Base-by-base conservation (phyloP, 495 filamentous ascomycete species). In the Bacidia gigantensis region DNA sequence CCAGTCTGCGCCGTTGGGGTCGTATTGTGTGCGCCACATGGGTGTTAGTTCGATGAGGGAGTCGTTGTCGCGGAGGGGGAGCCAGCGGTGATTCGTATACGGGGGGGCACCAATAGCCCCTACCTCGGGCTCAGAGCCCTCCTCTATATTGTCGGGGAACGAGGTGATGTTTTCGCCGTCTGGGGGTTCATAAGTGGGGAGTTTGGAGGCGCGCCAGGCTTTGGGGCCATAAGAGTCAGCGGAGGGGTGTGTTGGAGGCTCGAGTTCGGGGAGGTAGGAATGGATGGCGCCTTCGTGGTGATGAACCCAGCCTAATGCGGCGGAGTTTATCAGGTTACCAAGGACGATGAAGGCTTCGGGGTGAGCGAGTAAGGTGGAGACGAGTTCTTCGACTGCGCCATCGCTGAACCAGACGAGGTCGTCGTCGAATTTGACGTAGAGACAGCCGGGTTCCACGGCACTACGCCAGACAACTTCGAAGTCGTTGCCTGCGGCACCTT, bases 391-490 rank as follows among this genome's bases (percentile, higher is more conserved):
- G 29, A 74, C 70, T 23, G 71, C 61, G 41, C 61, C 62, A 41
- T 69, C 64, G n/a, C 69, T 66, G 23, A 74, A 64, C 50, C 65
- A 74, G 17, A 58, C 66, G 40, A 74, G 64, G 56, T 74, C 71
- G 54, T 74, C 71, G 56, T 74, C 71, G 38, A 74, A 72, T 52
- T 74, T 74, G 57, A 74, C 60, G 51, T 72, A 73, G 17, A 73
- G 69, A 10, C 63, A 55, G 0, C 57, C 58, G 58, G 56, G 57
- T 49, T 70, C 58, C 56, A 64, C 64, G 46, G 62, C 63, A 35
- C 62, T 60, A 26, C 57, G 59, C 45, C 64, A 70, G 20, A 58
- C 9, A 55, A 56, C 53, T 47, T 64, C 65, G 29, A 64, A 62
- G 32, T 55, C 59, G 38, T 58, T 65, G 17, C 55, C 63, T 5